These are phyloP conservation scores for Monosporascus sp. DNA, from an alignment of 2,329 filamentous ascomycete genomes.

Conservation along the genomic window DNA sequence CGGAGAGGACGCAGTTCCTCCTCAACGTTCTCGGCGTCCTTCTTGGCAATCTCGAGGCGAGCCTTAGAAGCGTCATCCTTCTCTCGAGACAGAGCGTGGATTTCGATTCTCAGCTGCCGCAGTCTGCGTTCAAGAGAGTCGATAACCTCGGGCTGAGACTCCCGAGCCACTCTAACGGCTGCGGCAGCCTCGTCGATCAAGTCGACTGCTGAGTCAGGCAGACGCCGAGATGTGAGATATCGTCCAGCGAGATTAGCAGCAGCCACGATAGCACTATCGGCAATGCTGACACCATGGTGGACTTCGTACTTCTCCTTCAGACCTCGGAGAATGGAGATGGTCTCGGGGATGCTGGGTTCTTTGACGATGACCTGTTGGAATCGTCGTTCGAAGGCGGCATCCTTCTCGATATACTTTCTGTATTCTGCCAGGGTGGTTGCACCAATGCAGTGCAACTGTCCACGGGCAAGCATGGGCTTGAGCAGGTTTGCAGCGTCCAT, in stretches of 20 bases:
- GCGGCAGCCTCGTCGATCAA: conserved; percentile 94
- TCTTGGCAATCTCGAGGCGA: conserved; percentile 76
- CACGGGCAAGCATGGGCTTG: conserved; percentile 96
- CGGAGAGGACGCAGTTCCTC: conserved; percentile 88
- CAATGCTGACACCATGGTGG: conserved; percentile 95
- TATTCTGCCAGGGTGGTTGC: conserved; percentile 94
- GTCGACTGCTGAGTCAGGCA: conserved; percentile 96
- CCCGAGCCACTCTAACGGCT: conserved; percentile 89
- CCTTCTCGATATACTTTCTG: conserved; percentile 98
- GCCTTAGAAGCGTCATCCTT: conserved; percentile 88
- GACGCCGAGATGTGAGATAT: conserved; percentile 83
- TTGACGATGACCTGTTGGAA: conserved; percentile 99
- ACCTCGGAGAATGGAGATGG: conserved; percentile 95
- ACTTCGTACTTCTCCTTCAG: conserved; percentile 98
- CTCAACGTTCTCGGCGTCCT: conserved; percentile 88
- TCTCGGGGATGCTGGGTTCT: conserved; percentile 83
- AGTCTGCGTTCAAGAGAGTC: conserved; percentile 89
- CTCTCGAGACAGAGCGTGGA: conserved; percentile 88
- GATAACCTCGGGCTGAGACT: conserved; percentile 93
- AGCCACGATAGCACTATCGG: conserved; percentile 87
- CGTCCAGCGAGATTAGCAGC: conserved; percentile 88
- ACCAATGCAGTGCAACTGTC: conserved; percentile 95
- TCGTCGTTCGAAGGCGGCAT: conserved; percentile 93
- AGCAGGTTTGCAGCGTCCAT: conserved; percentile 98
- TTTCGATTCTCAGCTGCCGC: conserved; percentile 93